These are phyloP conservation scores for Lojkania enalia DNA, from an alignment of 2,329 filamentous ascomycete species.

Conservation along the genomic window DNA sequence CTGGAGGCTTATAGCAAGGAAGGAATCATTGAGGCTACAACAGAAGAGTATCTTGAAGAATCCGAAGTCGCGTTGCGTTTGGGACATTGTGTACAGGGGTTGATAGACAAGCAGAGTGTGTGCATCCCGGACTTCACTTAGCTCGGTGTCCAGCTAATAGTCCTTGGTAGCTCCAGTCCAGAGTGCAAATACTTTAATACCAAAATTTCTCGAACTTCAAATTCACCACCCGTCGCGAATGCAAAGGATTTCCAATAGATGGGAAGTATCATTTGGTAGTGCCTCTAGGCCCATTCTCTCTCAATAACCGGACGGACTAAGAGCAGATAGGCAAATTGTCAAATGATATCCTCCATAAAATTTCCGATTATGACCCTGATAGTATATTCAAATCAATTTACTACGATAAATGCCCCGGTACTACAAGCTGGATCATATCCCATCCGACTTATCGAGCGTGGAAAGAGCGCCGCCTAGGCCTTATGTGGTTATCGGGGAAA, in stretches of 20 bases:
- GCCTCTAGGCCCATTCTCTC: no score
- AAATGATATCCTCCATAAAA: background rate
- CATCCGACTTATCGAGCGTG: background rate
- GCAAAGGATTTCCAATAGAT: no score
- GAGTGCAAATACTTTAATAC: no score
- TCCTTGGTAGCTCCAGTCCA: no score
- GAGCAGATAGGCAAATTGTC: background rate
- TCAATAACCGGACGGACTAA: no score
- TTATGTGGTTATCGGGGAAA: background rate
- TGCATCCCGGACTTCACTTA: no score
- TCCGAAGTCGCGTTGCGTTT: constrained; percentile 13
- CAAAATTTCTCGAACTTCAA: no score
- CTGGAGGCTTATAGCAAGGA: constrained; percentile 12
- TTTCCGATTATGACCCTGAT: background rate
- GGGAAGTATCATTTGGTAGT: no score
- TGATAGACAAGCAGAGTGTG: no score
- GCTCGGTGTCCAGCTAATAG: no score
- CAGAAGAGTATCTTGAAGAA: constrained; percentile 4
- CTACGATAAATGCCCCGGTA: background rate
- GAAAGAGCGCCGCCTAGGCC: background rate
- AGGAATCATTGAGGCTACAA: constrained; percentile 8
- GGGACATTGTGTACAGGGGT: constrained; percentile 14
- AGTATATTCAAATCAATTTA: background rate
- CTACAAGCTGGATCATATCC: background rate
- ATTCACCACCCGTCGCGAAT: no score